phyloP scores from a whole-genome alignment of 306 rosid genomes.

The Pterocarpus santalinus region DNA sequence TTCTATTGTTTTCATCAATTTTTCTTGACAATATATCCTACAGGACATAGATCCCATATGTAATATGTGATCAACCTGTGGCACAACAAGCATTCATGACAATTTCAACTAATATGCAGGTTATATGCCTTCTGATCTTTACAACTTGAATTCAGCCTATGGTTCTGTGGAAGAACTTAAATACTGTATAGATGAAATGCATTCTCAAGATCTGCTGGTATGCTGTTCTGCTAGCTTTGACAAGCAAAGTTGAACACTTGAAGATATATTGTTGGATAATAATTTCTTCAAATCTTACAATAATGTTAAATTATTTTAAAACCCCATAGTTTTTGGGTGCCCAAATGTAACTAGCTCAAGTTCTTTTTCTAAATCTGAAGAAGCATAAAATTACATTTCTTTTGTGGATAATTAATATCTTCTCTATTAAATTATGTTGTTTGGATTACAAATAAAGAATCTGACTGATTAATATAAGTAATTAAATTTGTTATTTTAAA shows the following conservation, averaged over 20 bases:
- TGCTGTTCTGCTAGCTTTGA: conserved; percentile 45
- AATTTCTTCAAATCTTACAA: conserved; percentile 34
- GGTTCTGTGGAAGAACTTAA: conserved; percentile 79
- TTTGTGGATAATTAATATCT: conserved; percentile 26
- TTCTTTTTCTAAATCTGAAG: background rate
- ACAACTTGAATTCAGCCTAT: conserved; percentile 82
- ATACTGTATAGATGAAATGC: conserved; percentile 73
- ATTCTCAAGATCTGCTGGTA: conserved; percentile 77
- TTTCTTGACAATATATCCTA: background rate
- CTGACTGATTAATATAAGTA: background rate
- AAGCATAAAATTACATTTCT: conserved; percentile 23
- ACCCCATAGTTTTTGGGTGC: background rate
- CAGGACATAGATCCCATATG: background rate
- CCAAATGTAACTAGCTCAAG: conserved; percentile 11
- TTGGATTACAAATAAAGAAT: conserved; percentile 32
- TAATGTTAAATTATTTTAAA: conserved; percentile 3
- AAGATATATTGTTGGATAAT: conserved; percentile 12
- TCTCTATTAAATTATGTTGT: conserved; percentile 14
- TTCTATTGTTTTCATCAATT: conserved; percentile 9
- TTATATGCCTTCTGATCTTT: conserved; percentile 87
- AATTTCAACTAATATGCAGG: conserved; percentile 58
- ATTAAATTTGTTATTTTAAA: conserved; percentile 24
- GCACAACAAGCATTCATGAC: conserved; percentile 38
- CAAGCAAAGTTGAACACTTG: conserved; percentile 34
- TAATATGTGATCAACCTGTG: conserved; percentile 32